Evolutionary conservation across 2,329 filamentous ascomycete species (phyloP).

Genomic region (Nemania sp.): DNA sequence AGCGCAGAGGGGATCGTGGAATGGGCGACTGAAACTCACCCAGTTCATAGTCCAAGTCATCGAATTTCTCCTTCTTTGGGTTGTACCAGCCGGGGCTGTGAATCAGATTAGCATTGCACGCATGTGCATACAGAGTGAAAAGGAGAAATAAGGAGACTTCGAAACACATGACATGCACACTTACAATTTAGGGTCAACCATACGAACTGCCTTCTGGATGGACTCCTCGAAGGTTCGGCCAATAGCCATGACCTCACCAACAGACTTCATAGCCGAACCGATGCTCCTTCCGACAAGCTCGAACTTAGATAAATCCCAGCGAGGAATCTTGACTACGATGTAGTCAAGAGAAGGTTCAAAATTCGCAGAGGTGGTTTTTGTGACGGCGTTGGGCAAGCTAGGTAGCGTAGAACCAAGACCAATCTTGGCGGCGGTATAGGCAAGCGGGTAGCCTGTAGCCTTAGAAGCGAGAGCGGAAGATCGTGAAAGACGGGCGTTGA

Average conservation of each 20-base stretch:
- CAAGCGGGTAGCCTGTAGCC: constrained; percentile 95
- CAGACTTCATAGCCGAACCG: constrained; percentile 98
- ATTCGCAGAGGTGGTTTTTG: constrained; percentile 98
- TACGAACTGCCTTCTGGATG: constrained; percentile 98
- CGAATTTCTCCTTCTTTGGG: constrained; percentile 85
- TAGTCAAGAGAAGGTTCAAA: constrained; percentile 98
- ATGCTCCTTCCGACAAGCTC: constrained; percentile 98
- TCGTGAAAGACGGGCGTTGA: constrained; percentile 97
- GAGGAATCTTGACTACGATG: constrained; percentile 97
- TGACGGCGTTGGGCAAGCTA: constrained; percentile 96
- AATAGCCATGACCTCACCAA: constrained; percentile 99
- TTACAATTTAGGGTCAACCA: constrained; percentile 93
- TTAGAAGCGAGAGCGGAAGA: constrained; percentile 98
- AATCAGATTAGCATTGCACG: background rate
- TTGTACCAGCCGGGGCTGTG: constrained; percentile 10
- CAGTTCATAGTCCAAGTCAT: constrained; percentile 89
- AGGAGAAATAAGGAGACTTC: background rate
- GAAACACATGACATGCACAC: constrained; percentile 60
- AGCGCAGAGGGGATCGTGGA: background rate
- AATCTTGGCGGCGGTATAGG: constrained; percentile 98
- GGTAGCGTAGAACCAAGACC: constrained; percentile 95
- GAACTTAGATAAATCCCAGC: constrained; percentile 99
- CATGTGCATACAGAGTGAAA: background rate
- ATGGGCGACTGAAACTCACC: background rate
- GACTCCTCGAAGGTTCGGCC: constrained; percentile 98